phyloP scores from a whole-genome alignment of 2,329 filamentous ascomycete genomes.

The Phialocephala sp. region DNA sequence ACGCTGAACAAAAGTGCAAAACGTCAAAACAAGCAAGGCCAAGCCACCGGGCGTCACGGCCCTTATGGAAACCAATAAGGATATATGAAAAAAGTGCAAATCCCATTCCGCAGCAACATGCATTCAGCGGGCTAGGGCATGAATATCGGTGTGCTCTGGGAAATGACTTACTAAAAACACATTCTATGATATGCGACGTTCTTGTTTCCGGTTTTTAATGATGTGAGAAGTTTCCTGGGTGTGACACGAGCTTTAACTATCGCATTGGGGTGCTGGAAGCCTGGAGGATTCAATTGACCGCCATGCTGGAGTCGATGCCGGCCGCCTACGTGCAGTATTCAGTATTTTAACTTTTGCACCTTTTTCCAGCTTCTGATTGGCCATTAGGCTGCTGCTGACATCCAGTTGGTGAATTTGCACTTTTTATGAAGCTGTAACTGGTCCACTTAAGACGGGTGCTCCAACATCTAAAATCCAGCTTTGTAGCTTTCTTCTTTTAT shows the following conservation, averaged over 20 bases:
- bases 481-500: neutral
- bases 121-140: neutral
- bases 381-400: neutral
- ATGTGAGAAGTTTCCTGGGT: neutral
- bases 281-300: neutral
- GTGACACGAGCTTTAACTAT: neutral
- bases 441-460: neutral
- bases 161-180: neutral
- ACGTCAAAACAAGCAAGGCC: neutral
- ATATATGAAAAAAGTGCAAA: neutral
- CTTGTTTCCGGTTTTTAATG: neutral
- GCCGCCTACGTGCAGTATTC: neutral
- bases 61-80: neutral
- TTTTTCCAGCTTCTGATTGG: neutral
- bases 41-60: neutral
- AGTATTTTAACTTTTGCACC: neutral
- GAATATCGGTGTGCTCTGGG: neutral
- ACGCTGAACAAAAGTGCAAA: neutral
- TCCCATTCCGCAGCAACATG: too few relatives aligned
- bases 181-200: neutral
- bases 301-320: neutral
- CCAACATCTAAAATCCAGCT: neutral
- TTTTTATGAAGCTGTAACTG: neutral
- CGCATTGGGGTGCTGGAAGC: too few relatives aligned
- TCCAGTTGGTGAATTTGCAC: neutral